These are phyloP conservation scores for Sclerotiophoma versabilis DNA, from an alignment of 2,329 filamentous ascomycete species.

Conservation along the genomic window DNA sequence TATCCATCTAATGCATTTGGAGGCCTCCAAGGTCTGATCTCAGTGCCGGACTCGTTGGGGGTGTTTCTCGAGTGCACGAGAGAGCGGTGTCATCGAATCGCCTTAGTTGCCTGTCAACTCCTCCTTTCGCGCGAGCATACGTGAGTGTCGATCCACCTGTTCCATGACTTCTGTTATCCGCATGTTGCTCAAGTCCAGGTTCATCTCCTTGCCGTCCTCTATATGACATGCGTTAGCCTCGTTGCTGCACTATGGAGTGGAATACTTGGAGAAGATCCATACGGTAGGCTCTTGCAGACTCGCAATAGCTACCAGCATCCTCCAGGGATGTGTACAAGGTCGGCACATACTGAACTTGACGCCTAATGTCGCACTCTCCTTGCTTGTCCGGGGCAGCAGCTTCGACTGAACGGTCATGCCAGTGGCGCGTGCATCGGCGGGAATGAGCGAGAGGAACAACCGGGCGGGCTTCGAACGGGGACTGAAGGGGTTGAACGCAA, in stretches of 20 bases:
- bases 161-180: constrained; percentile 86
- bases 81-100: neutral
- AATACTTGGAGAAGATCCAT: neutral
- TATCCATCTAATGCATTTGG: too few relatives aligned
- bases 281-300: neutral
- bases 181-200: constrained; percentile 79
- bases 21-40: too few relatives aligned
- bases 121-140: constrained; percentile 80
- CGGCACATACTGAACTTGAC: constrained; percentile 81
- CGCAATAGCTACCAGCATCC: neutral
- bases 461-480: constrained; percentile 80
- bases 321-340: neutral
- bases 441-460: constrained; percentile 84
- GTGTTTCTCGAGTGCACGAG: neutral
- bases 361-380: constrained; percentile 71
- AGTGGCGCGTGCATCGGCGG: constrained; percentile 74
- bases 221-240: constrained; percentile 29
- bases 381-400: constrained; percentile 73
- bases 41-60: too few relatives aligned
- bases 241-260: neutral
- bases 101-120: constrained; percentile 67
- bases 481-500: constrained; percentile 93
- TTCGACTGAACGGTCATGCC: constrained; percentile 81
- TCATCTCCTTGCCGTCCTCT: constrained; percentile 95
- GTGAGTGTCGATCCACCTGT: constrained; percentile 89